Conservation (phyloP, 208 protist genomes). For the Kentomonas sorsogonicus region DNA sequence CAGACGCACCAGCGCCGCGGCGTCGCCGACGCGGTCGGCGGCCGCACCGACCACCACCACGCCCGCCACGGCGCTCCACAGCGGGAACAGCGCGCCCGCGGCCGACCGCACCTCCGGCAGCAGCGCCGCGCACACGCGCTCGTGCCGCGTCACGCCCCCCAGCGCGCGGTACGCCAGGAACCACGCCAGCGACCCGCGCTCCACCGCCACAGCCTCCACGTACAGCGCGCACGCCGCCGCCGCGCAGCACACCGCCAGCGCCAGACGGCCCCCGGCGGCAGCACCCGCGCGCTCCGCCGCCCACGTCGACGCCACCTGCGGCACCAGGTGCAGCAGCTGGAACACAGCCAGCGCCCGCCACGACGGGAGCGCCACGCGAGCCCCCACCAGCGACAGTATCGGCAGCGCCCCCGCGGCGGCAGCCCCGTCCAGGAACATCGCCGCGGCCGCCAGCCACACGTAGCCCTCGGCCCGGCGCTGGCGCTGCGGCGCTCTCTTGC, state of each 20-base stretch:
- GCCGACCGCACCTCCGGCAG: no score
- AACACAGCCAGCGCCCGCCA: slow-evolving; percentile 19
- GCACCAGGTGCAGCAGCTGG: slow-evolving; percentile 54
- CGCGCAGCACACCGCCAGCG: no score
- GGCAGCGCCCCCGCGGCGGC: slow-evolving; percentile 24
- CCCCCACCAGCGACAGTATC: slow-evolving; percentile 27
- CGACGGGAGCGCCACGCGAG: slow-evolving; percentile 28
- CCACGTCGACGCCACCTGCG: slow-evolving; percentile 44
- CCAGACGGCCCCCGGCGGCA: no score
- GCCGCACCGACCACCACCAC: slow-evolving; percentile 23
- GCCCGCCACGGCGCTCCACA: slow-evolving; percentile 28
- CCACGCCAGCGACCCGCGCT: no score
- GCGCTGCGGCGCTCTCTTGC: no score
- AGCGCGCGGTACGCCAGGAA: no score
- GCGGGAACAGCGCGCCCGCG: no score
- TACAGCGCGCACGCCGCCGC: no score
- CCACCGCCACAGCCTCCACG: no score
- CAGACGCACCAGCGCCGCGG: slow-evolving; percentile 13
- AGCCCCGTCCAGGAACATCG: slow-evolving; percentile 26
- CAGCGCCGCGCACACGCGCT: no score
- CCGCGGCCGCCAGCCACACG: neutral
- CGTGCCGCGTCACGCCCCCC: no score
- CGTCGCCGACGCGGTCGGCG: slow-evolving; percentile 21
- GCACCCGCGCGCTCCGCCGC: slow-evolving; percentile 32
- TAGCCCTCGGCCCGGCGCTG: no score